phyloP scores from a whole-genome alignment of 306 rosid species.

The Quercus cerris region DNA sequence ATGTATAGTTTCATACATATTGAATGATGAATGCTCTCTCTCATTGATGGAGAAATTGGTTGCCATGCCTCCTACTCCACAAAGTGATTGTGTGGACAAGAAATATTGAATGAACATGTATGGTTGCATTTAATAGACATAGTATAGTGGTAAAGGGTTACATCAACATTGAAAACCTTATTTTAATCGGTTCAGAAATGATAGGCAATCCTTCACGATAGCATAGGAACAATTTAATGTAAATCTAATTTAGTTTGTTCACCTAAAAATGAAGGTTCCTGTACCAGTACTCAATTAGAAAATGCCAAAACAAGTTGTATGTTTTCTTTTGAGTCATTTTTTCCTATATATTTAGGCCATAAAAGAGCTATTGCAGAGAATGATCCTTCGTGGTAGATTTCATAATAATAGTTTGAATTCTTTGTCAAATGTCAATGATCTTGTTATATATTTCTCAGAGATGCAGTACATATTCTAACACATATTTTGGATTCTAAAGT shows the following conservation, averaged over 20 bases:
- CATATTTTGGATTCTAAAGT: too few relatives aligned
- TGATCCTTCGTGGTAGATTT: not conserved
- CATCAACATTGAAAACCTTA: not conserved
- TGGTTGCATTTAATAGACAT: slow-evolving; percentile 25
- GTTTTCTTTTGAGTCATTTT: not conserved
- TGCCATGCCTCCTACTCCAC: slow-evolving; percentile 17
- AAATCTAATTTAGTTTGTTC: not conserved
- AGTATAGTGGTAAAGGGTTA: slow-evolving; percentile 16
- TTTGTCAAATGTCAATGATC: too few relatives aligned
- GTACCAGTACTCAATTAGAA: not conserved
- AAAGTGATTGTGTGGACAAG: slow-evolving; percentile 20
- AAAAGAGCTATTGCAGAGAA: not conserved
- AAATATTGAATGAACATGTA: not conserved
- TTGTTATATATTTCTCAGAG: too few relatives aligned
- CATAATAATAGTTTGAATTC: too few relatives aligned
- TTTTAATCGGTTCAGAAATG: slow-evolving; percentile 4
- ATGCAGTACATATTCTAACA: too few relatives aligned
- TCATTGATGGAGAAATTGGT: not conserved
- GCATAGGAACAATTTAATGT: not conserved
- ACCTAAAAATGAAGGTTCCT: not conserved
- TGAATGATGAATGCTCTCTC: not conserved
- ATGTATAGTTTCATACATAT: slow-evolving; percentile 4
- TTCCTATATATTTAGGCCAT: not conserved
- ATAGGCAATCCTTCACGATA: not conserved
- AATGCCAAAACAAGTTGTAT: not conserved